Evolutionary conservation across 495 filamentous ascomycete species (phyloP).

Genomic region (Aspergillus asperescens): DNA sequence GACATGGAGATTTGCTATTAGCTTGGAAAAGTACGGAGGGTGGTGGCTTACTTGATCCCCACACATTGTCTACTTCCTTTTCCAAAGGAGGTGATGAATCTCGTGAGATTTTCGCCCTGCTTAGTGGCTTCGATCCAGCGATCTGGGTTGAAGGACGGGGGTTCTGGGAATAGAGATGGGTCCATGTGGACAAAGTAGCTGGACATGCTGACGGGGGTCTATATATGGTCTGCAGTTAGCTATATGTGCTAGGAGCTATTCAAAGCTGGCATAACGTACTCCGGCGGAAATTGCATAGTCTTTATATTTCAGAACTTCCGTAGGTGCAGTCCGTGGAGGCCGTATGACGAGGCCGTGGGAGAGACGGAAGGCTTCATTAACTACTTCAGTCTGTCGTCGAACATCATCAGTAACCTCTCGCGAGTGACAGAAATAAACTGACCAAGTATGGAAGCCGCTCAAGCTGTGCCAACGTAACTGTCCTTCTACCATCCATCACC

Average conservation of each 20-base stretch:
- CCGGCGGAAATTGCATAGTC: constrained; percentile 20
- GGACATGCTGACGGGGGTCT: constrained; percentile 38
- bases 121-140: constrained; percentile 36
- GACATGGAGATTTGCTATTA: not conserved
- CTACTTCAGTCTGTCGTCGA: constrained; percentile 29
- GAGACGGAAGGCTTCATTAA: constrained; percentile 43
- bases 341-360: constrained; percentile 29
- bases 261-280: too few species aligned
- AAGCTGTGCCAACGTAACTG: not conserved
- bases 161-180: constrained; percentile 37
- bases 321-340: constrained; percentile 28
- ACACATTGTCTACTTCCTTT: constrained; percentile 27
- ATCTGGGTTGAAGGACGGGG: constrained; percentile 36
- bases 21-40: not conserved
- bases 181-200: constrained; percentile 36
- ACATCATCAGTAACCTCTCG: too few species aligned
- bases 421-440: too few species aligned
- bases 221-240: constrained; percentile 22
- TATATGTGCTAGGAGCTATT: not conserved
- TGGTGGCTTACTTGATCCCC: constrained; percentile 25
- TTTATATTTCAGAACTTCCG: constrained; percentile 30
- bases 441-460: constrained; percentile 20
- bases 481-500: not conserved
- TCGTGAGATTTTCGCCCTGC: constrained; percentile 9
- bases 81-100: constrained; percentile 23